Evolutionary conservation across 2,329 filamentous ascomycete genomes (phyloP).

Genomic region (Paracamarosporium sp.): DNA sequence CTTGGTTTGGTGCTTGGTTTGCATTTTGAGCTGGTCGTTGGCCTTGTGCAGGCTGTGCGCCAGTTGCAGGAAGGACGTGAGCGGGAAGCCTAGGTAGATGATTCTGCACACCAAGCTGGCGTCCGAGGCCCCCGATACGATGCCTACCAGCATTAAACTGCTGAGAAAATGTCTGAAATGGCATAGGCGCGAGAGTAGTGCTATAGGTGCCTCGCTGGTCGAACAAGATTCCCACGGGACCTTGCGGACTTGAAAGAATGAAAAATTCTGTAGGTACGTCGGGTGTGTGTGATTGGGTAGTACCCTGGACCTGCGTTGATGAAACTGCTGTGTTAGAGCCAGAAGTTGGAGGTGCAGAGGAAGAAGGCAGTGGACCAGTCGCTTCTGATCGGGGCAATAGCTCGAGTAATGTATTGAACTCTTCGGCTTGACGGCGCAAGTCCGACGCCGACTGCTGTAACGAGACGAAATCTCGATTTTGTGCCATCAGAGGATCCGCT

Average conservation of each 20-base stretch:
- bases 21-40: conserved; percentile 10
- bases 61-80: conserved; percentile 12
- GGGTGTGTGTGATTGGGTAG: conserved; percentile 18
- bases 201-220: conserved; percentile 44
- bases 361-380: not conserved
- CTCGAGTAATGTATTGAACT: conserved; percentile 28
- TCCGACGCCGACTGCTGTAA: conserved; percentile 35
- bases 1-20: conserved; percentile 4
- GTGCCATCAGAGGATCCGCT: conserved; percentile 31
- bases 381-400: conserved; percentile 12
- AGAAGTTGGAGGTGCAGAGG: not conserved
- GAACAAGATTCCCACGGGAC: conserved; percentile 44
- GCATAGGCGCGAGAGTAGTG: conserved; percentile 36
- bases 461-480: conserved; percentile 35
- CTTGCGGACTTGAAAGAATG: conserved; percentile 44
- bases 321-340: conserved; percentile 10
- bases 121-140: conserved; percentile 36
- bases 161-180: conserved; percentile 39
- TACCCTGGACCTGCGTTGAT: conserved; percentile 12
- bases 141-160: conserved; percentile 44
- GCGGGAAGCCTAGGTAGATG: conserved; percentile 10
- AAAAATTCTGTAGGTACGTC: conserved; percentile 38
- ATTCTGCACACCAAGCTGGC: conserved; percentile 37
- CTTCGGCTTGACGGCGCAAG: conserved; percentile 32
- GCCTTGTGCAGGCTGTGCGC: conserved; percentile 13